phyloP scores from a whole-genome alignment of 1,139 yeast species.

The Geotrichum europaeum region DNA sequence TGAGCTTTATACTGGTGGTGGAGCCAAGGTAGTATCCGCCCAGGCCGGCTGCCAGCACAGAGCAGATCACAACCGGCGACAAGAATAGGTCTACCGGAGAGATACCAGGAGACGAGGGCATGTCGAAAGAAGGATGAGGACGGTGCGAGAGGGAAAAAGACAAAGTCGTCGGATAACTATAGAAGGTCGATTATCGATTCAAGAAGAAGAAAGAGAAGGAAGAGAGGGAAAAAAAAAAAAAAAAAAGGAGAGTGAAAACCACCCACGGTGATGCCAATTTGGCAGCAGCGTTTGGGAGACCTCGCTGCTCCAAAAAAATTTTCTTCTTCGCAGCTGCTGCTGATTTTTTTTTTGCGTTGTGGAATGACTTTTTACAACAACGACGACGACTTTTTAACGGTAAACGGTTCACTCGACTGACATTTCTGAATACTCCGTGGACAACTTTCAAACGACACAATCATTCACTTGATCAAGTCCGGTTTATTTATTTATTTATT shows the following conservation, averaged over 20 bases:
- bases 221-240: not conserved
- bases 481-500: no score
- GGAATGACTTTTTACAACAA: no score
- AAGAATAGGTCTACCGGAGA: slow-evolving; percentile 15
- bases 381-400: no score
- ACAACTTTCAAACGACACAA: no score
- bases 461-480: no score
- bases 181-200: not conserved
- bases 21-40: slow-evolving; percentile 23
- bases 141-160: not conserved
- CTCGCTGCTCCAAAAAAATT: no score
- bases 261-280: no score
- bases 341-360: not conserved
- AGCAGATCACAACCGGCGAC: slow-evolving; percentile 15
- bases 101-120: slow-evolving; percentile 9
- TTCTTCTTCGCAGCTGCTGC: no score
- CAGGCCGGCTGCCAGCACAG: slow-evolving; percentile 19
- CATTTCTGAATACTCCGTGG: no score
- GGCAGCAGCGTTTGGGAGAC: no score
- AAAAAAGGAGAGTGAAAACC: not conserved
- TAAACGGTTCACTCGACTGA: no score
- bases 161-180: not conserved
- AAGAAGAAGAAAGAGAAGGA: not conserved
- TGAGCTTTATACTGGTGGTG: not conserved
- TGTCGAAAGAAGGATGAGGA: not conserved